phyloP scores from a whole-genome alignment of 129 eudicot genomes.

The Artemisia annua region DNA sequence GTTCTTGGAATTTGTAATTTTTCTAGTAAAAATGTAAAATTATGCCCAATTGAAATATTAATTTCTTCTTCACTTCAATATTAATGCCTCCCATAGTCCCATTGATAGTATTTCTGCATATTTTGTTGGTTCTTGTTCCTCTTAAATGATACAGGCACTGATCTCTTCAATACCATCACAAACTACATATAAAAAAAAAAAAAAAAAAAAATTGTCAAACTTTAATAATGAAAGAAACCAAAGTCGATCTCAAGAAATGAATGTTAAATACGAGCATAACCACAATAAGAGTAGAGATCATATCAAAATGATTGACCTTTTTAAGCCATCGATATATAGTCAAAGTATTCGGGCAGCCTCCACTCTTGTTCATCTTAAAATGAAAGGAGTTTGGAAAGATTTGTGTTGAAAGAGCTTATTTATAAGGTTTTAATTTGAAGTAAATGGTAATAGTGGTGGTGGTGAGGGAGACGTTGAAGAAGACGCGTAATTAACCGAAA shows the following conservation, averaged over 20 bases:
- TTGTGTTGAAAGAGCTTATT: no score
- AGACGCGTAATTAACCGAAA: no score
- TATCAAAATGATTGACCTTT: no score
- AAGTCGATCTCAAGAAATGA: not conserved
- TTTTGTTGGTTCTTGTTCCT: slow-evolving; percentile 84
- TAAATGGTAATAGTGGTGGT: no score
- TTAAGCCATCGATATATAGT: no score
- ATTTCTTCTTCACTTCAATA: slow-evolving; percentile 53
- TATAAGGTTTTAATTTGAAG: no score
- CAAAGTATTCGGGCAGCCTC: not conserved
- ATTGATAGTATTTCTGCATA: slow-evolving; percentile 73
- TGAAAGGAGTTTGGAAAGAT: no score
- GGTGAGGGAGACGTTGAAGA: no score
- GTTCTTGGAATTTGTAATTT: slow-evolving; percentile 61
- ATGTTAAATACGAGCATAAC: not conserved
- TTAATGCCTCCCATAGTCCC: slow-evolving; percentile 78
- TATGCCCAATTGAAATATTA: slow-evolving; percentile 60
- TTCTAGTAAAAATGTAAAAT: slow-evolving; percentile 53
- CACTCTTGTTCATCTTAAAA: no score
- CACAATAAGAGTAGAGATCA: not conserved
- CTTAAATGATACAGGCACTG: slow-evolving; percentile 66
- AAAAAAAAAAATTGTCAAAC: not conserved
- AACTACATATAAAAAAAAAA: slow-evolving; percentile 53
- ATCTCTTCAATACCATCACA: slow-evolving; percentile 88
- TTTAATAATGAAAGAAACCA: not conserved